Conservation (phyloP, 495 filamentous ascomycete genomes). For the Pseudoneurospora amorphoporcata region DNA sequence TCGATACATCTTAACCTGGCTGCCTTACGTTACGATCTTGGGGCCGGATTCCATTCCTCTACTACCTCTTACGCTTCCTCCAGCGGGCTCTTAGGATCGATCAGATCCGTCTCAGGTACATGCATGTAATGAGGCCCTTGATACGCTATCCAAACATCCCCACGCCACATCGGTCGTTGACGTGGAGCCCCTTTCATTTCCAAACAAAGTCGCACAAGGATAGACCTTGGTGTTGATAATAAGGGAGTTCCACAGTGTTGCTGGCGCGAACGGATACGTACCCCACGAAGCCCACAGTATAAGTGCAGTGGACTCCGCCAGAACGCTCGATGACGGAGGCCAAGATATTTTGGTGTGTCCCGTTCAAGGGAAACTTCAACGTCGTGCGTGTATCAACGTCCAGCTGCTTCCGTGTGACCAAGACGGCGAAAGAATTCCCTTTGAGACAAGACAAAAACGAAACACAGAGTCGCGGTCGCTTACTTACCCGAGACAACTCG, state of each 20-base stretch:
- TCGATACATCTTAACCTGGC: no score
- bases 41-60: no score
- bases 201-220: background rate
- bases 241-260: background rate
- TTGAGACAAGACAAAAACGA: background rate
- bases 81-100: background rate
- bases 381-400: background rate
- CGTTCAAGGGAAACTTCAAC: background rate
- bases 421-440: background rate
- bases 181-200: background rate
- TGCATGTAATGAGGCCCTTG: background rate
- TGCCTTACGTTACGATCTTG: no score
- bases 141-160: background rate
- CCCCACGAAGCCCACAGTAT: background rate
- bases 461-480: background rate
- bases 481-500: background rate
- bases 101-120: background rate
- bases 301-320: background rate
- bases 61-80: background rate
- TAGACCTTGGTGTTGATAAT: background rate
- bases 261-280: background rate
- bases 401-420: background rate
- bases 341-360: background rate
- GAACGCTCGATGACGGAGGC: background rate
- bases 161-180: background rate